phyloP scores from a whole-genome alignment of 192 early-diverging fungal genomes.

The Podila epigama region DNA sequence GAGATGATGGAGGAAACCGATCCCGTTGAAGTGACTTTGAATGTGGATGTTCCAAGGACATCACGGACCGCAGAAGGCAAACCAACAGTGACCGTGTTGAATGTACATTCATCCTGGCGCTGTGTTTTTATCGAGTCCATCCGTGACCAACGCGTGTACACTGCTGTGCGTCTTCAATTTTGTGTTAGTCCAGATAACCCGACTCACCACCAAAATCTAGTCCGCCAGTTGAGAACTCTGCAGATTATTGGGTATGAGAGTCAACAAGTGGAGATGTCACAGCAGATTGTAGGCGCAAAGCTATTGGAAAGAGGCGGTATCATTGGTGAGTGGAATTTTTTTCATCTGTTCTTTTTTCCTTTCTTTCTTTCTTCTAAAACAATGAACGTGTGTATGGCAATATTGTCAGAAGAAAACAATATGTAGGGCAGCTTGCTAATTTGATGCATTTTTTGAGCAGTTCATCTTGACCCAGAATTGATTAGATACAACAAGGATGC shows the following conservation, averaged over 20 bases:
- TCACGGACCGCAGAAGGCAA: slow-evolving; percentile 7
- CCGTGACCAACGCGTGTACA: slow-evolving; percentile 7
- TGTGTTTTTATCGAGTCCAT: slow-evolving; percentile 37
- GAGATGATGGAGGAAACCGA: slow-evolving; percentile 9
- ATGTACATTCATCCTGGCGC: slow-evolving; percentile 43
- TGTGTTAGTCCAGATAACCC: slow-evolving; percentile 9
- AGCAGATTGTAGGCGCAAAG: slow-evolving; percentile 15
- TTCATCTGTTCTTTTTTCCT: not conserved
- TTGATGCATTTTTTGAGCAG: slow-evolving; percentile 5
- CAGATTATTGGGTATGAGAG: slow-evolving; percentile 38
- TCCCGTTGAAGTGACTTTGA: slow-evolving; percentile 32
- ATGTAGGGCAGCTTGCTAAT: not conserved
- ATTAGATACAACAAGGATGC: slow-evolving; percentile 39
- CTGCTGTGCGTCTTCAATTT: slow-evolving; percentile 26
- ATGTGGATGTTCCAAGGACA: slow-evolving; percentile 35
- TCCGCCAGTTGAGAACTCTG: slow-evolving; percentile 13
- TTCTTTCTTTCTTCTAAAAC: not conserved
- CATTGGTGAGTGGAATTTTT: slow-evolving; percentile 4
- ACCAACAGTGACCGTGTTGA: slow-evolving; percentile 15
- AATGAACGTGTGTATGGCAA: not conserved
- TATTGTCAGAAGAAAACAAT: too few relatives aligned
- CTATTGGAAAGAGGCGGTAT: slow-evolving; percentile 25
- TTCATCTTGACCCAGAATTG: slow-evolving; percentile 25
- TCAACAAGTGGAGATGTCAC: slow-evolving; percentile 26
- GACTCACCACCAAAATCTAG: slow-evolving; percentile 2